Conservation (phyloP, 2,329 filamentous ascomycete species). For the Trichoderma koningiopsis region DNA sequence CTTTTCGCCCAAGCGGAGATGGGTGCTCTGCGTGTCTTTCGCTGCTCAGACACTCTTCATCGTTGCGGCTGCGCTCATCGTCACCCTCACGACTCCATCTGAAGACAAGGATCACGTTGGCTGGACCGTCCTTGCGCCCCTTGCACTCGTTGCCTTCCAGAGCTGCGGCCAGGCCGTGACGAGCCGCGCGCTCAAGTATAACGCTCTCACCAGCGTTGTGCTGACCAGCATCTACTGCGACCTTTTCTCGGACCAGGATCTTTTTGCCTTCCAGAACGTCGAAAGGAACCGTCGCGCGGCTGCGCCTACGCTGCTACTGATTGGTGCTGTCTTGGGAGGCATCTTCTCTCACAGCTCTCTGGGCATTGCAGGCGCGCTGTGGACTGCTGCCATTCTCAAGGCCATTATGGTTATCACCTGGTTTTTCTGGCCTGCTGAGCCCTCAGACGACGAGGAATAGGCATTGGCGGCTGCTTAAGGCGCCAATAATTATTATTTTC, state of each 20-base stretch:
- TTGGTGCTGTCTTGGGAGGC: conserved; percentile 55
- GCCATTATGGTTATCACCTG: conserved; percentile 57
- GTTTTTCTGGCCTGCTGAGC: conserved; percentile 61
- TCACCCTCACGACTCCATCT: conserved; percentile 50
- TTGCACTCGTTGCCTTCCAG: conserved; percentile 74
- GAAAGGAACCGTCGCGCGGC: conserved; percentile 55
- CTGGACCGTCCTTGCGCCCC: conserved; percentile 66
- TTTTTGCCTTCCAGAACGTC: conserved; percentile 49
- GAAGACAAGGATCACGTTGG: conserved; percentile 47
- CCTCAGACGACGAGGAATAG: conserved; percentile 34
- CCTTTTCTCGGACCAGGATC: conserved; percentile 65
- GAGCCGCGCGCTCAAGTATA: conserved; percentile 68
- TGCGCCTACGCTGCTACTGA: conserved; percentile 52
- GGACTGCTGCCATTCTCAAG: conserved; percentile 63
- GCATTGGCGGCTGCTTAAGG: background rate
- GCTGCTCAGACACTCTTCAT: conserved; percentile 54
- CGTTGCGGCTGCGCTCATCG: conserved; percentile 54
- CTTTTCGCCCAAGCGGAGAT: conserved; percentile 63
- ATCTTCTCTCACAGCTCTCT: conserved; percentile 50
- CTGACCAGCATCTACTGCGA: conserved; percentile 83
- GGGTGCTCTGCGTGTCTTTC: conserved; percentile 66
- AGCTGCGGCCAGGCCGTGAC: conserved; percentile 77
- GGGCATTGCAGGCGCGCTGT: conserved; percentile 57
- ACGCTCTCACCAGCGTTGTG: conserved; percentile 74
- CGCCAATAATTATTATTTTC: background rate